Evolutionary conservation across 768 basidiomycete species (phyloP).

Genomic region (Pisolithus sp.): DNA sequence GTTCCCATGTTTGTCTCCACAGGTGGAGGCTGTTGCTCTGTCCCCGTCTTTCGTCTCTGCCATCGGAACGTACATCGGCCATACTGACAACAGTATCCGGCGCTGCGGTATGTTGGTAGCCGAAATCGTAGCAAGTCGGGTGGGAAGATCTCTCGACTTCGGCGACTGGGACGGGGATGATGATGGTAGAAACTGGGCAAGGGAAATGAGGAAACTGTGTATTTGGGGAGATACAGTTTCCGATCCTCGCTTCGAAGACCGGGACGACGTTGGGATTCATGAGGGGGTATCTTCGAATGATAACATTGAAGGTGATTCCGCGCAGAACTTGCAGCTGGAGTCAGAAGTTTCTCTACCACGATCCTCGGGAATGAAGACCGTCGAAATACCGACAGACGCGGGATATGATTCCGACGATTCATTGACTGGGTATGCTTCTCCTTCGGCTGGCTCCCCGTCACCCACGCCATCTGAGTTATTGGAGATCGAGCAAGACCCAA

Average conservation of each 20-base stretch:
- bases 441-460: constrained; percentile 66
- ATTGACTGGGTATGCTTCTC: constrained; percentile 68
- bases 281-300: constrained; percentile 8
- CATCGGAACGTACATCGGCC: constrained; percentile 70
- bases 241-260: constrained; percentile 20
- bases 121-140: constrained; percentile 63
- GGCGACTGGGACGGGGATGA: constrained; percentile 79
- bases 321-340: constrained; percentile 1
- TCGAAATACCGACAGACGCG: constrained; percentile 14
- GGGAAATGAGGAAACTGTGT: constrained; percentile 51
- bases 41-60: constrained; percentile 60
- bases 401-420: constrained; percentile 80
- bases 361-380: constrained; percentile 13
- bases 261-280: constrained; percentile 1
- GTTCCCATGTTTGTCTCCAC: constrained; percentile 45
- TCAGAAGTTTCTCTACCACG: background rate
- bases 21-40: constrained; percentile 40
- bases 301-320: constrained; percentile 8
- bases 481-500: constrained; percentile 83
- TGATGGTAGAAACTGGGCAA: constrained; percentile 57
- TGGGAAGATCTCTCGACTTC: constrained; percentile 68
- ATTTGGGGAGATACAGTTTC: constrained; percentile 47
- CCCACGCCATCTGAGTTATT: constrained; percentile 77
- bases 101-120: constrained; percentile 91
- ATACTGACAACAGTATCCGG: constrained; percentile 69